Base-by-base conservation (phyloP, 2,329 filamentous ascomycete genomes). In the Zarea fungicola region DNA sequence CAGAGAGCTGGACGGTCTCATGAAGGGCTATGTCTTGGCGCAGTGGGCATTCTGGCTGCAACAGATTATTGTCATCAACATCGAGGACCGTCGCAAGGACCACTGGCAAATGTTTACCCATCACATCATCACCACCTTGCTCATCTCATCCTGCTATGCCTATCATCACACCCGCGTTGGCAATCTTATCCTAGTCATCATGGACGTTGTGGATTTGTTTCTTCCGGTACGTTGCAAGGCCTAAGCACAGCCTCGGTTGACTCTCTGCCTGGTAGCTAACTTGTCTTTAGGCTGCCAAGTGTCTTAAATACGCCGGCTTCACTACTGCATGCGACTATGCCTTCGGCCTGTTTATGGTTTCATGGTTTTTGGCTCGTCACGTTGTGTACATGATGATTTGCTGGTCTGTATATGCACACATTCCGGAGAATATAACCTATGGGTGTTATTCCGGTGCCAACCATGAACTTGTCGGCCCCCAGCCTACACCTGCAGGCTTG, bases 91-190 rank as follows among this genome's bases (percentile, higher is more conserved):
- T 56, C 81, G 93, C 61, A 97, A 97, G 71, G 93, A 99, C 60
- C 86, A 96, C 68, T 87, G 83, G 73, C 92, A 97, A 68, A 97
- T 97, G 93, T 83, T 97, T 57, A 85, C 83, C 16, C 93, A 97
- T 67, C 93, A 99, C 70, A 80, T 96, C 63, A 83, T 97, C 64
- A 99, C 93, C 18, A 88, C 84, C 60, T 73, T 76, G 5, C 81
- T 99, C 37, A 83, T 99, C 55, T 83, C 83, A 50, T 78, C 83
- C 26, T 92, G 87, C 55, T 97, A 97, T 65, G 80, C 83, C 56
- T 96, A 95, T 65, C 84, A 92, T 62, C 84, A 89, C 62, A 95
- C 86, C 49, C 85, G 87, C 40, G 88, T 96, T 23, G 92, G 89
- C 48, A 93, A 91, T 61, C 78, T 95, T 41, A 89, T 97, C 52